Percentiles rank a stretch among this genome's conserved stretches.
Evolutionary conservation across 495 filamentous ascomycete genomes (phyloP).

Genomic region (Penicillium turbatum): DNA sequence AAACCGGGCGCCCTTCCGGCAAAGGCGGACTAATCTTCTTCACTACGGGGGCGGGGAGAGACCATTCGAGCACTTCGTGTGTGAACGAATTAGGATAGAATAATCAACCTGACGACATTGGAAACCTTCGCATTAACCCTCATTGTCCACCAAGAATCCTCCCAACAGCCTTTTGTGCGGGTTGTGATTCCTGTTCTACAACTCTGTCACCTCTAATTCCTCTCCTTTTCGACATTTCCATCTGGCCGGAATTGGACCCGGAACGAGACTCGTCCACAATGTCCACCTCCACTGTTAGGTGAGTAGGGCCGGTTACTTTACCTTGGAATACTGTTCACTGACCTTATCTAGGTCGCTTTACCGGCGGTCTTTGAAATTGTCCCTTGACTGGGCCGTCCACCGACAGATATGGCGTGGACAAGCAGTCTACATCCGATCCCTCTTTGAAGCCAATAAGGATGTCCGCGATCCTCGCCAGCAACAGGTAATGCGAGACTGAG

Average conservation of each 20-base stretch:
- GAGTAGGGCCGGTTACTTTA: slow-evolving; percentile 14
- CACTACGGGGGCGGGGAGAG: slow-evolving; percentile 17
- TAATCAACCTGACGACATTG: slow-evolving; percentile 22
- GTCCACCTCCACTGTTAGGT: slow-evolving; percentile 38
- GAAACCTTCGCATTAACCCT: background rate
- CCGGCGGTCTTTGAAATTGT: slow-evolving; percentile 83
- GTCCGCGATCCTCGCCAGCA: slow-evolving; percentile 83
- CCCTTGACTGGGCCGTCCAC: slow-evolving; percentile 92
- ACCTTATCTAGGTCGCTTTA: slow-evolving; percentile 71
- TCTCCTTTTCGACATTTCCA: background rate
- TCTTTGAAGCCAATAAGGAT: slow-evolving; percentile 92
- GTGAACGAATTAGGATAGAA: slow-evolving; percentile 28
- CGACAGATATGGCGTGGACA: slow-evolving; percentile 89
- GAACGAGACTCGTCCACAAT: slow-evolving; percentile 20
- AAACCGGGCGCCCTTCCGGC: slow-evolving; percentile 15
- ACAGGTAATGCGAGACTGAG: slow-evolving; percentile 52
- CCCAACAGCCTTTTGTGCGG: background rate
- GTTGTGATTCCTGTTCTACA: background rate
- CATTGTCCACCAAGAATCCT: background rate
- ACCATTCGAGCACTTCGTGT: slow-evolving; percentile 25
- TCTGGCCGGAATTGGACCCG: slow-evolving; percentile 7
- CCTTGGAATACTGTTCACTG: slow-evolving; percentile 5
- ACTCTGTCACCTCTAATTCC: background rate
- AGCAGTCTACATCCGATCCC: slow-evolving; percentile 87
- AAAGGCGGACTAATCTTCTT: slow-evolving; percentile 41